Conservation (phyloP, 2,329 filamentous ascomycete species). For the Thelonectria olida region DNA sequence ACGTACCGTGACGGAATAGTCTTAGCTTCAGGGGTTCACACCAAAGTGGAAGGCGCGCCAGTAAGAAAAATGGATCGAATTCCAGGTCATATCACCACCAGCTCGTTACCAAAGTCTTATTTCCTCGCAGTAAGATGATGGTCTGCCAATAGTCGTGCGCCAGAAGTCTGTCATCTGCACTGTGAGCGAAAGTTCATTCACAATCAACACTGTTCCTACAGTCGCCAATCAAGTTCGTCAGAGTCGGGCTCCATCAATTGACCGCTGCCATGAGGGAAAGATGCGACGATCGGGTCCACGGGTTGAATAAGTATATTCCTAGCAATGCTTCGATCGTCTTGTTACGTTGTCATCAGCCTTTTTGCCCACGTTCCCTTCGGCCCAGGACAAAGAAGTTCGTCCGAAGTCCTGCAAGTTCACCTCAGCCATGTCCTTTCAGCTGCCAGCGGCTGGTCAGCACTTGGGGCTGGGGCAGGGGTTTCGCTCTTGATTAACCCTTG, state of each 20-base stretch:
- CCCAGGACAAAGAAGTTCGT: background rate
- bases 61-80: background rate
- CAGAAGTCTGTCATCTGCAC: background rate
- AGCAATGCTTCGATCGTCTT: background rate
- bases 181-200: background rate
- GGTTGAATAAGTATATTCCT: slow-evolving; percentile 1
- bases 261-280: background rate
- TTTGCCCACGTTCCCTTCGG: background rate
- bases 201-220: background rate
- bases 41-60: background rate
- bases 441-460: background rate
- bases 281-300: background rate
- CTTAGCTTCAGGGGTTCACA: slow-evolving; percentile 10
- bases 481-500: no score
- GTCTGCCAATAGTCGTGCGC: background rate
- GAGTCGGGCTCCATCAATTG: background rate
- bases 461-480: slow-evolving; percentile 8
- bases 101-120: background rate
- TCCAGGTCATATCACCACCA: background rate
- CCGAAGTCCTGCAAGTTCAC: background rate
- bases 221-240: background rate
- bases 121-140: background rate
- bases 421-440: background rate
- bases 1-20: background rate
- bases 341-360: background rate